Conservation (phyloP, 1,284 basidiomycete species). For the Blastosporella zonata region DNA sequence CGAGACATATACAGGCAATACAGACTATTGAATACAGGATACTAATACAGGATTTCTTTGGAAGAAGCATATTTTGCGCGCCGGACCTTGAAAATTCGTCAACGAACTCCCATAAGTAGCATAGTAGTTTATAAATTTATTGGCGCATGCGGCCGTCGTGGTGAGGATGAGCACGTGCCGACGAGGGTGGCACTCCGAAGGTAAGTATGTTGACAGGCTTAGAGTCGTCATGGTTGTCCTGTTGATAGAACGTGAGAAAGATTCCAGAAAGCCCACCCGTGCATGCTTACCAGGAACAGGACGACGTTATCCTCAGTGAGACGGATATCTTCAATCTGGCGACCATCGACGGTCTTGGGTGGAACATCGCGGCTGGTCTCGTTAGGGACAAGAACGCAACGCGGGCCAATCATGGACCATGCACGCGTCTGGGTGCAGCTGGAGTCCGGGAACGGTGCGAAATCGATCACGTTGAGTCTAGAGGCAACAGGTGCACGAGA, state of each 20-base stretch:
- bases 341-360: slow-evolving; percentile 34
- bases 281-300: slow-evolving; percentile 36
- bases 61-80: neutral
- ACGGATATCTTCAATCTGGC: slow-evolving; percentile 36
- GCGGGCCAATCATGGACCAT: slow-evolving; percentile 40
- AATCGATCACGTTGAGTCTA: slow-evolving; percentile 40
- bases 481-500: slow-evolving; percentile 19
- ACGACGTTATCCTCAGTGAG: slow-evolving; percentile 50
- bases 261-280: neutral
- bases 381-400: slow-evolving; percentile 35
- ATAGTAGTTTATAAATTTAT: no score
- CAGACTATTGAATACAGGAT: slow-evolving; percentile 2
- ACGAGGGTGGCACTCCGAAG: slow-evolving; percentile 34
- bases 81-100: neutral
- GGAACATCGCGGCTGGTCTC: slow-evolving; percentile 41
- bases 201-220: slow-evolving; percentile 43
- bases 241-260: slow-evolving; percentile 6
- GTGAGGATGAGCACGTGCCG: slow-evolving; percentile 13
- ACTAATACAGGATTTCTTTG: neutral
- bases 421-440: slow-evolving; percentile 26
- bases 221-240: slow-evolving; percentile 38
- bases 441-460: slow-evolving; percentile 37
- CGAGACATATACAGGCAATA: neutral
- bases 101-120: no score
- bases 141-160: slow-evolving; percentile 18